Base-by-base conservation (phyloP, 257 asterid species). In the Nicotiana attenuata region DNA sequence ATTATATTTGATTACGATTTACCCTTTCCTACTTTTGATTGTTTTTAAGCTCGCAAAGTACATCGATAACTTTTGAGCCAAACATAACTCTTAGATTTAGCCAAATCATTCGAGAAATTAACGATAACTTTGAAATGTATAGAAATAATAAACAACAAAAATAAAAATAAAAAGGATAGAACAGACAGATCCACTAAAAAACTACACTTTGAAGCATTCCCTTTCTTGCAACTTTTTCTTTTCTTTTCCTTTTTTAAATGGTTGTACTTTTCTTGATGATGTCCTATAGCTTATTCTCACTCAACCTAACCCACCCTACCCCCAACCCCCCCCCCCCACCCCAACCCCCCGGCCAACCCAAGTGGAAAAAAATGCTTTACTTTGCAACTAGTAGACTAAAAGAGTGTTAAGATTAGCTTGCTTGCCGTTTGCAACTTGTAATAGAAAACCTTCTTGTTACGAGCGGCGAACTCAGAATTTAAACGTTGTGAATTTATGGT, bases 151-250 rank as follows among this genome's bases (percentile, higher is more conserved):
- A 60, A 60, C 5, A 59, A 59, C 14, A 59, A n/a, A 19, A 35
- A 14, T 10, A 56, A 19, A 20, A 5, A 19, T 19, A 41, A 5
- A 50, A 13, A 52, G 1, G 59, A 69, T 69, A n/a, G 7, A 69
- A 41, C 22, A 2, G n/a, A 35, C 3, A 35, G 29, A 35, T 38
- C 38, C 56, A 35, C 41, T 33, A 68, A n/a, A 68, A 68, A 10
- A 38, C 77, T 68, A 68, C 10, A 68, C 31, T 68, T 71, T 20
- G 78, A 71, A 45, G 57, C 15, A 73, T 73, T 47, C 78, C 78
- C 22, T 73, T 73, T 47, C 22, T 73, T 47, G 61, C 20, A 73
- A 73, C 7, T 20, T n/a, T 38, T n/a, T n/a, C 20, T 1, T 7
- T 45, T 52, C 19, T 11, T 52, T 22, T 11, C 45, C 15, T n/a